Evolutionary conservation across 2,329 filamentous ascomycete species (phyloP), one percentile per base, ranked within the genome.

Genomic region (Penicillium corylophilum): DNA sequence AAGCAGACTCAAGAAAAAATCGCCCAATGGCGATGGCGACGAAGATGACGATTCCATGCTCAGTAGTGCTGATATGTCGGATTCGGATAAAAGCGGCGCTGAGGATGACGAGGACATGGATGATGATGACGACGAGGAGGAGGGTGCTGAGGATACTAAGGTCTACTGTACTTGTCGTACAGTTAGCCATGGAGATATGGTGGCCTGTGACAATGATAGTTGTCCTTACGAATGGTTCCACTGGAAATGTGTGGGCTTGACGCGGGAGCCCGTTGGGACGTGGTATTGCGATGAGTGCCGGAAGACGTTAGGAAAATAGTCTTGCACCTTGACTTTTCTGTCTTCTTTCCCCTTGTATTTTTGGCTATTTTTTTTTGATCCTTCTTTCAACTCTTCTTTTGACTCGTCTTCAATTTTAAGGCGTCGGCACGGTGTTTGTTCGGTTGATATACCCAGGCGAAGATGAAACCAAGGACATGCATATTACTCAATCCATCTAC

Each of bases 171-270:
- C 83, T 58, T 87, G 84, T 64, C 82, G 83, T 44, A 81, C 82
- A 56, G 83, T 85, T 33, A 82, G 79, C 56, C 85, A 85, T 63
- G 84, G 84, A 16, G 82, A 85, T 63, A 87, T 87, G 84, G 81
- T 87, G 36, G 84, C 82, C 12, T 87, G 84, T 63, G 84, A 87
- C 66, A 86, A 86, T 64, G 81, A 84, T 33, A 74, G 77, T 50
- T 87, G 84, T 70, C 78, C 80, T 12, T 79, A 82, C 56, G 83
- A 87, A 65, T 87, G 84, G 84, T 87, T 87, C 68, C 84, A 87
- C 74, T 78, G 85, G 67, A 81, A 78, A 36, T 87, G 84, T 61
- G 82, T 85, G 46, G 81, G 82, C 18, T 71, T 87, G 62, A 82
- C 78, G 39, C 79, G 80, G 60, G 80, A 83, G 59, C 84, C 84